Base-by-base conservation (phyloP, 2,329 filamentous ascomycete species). In the Leptographium wingfieldii region DNA sequence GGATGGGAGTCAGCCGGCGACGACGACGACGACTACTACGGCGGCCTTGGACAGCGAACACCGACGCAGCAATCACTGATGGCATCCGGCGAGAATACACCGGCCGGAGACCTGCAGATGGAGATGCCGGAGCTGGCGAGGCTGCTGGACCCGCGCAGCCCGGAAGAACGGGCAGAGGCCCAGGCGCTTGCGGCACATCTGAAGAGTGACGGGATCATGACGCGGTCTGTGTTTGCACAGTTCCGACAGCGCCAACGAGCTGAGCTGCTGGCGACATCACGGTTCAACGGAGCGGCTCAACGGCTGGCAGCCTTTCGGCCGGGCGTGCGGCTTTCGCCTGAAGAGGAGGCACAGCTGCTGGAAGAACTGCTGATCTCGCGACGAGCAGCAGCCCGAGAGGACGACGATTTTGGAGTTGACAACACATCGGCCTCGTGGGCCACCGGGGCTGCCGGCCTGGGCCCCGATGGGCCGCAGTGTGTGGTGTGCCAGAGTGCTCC, bases 401-500 rank as follows among this genome's bases (percentile, higher is more conserved):
- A 62, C 49, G 63, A 60, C 59, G 62, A 63, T 11, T 55, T 57
- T 14, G 63, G 56, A 7, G 62, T 55, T 2, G 22, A 27, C 5
- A 22, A 22, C 49, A 61, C 46, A 58, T 64, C 63, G 43, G 29
- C 56, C 12, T 77, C 77, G 5, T 92, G 87, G 88, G 80, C 84
- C 52, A 78, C 80, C 1, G 88, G 87, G n/a, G 87, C 84, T 0
- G 83, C 83, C 5, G 87, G 87, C 0, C 81, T 92, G 68, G 89
- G 88, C 1, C 72, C 71, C 2, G 82, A 85, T 35, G 83, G 90
- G 0, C 90, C 91, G 3, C 88, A 89, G 65, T 99, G 94, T 68
- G 94, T 97, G 0, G 90, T 99, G 5, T 99, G 94, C 69, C 92
- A 97, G 71, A 84, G 84, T 59, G 81, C 82, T n/a, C 85, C 91